phyloP scores from a whole-genome alignment of 2,329 filamentous ascomycete genomes.

The Alternaria brassicae region DNA sequence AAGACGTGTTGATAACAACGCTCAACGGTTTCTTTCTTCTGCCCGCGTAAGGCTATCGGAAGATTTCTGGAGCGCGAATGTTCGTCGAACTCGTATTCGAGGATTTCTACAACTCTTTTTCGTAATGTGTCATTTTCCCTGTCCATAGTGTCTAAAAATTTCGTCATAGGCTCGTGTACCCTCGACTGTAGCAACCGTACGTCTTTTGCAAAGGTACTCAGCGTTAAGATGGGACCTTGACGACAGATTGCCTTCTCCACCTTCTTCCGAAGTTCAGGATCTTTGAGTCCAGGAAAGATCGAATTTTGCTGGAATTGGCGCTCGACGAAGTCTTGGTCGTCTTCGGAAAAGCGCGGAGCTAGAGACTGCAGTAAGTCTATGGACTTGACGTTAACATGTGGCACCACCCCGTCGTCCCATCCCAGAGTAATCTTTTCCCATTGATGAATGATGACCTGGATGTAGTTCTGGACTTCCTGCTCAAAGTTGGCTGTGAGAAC shows the following conservation, averaged over 20 bases:
- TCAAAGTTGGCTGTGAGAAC: background rate
- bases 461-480: background rate
- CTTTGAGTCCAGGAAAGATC: background rate
- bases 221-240: slow-evolving; percentile 7
- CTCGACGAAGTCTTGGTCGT: background rate
- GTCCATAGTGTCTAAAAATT: background rate
- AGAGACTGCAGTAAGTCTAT: background rate
- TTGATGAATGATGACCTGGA: background rate
- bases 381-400: background rate
- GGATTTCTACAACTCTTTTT: background rate
- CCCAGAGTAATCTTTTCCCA: background rate
- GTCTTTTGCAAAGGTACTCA: slow-evolving; percentile 7
- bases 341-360: background rate
- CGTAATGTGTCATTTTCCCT: background rate
- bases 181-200: background rate
- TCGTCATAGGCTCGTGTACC: background rate
- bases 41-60: background rate
- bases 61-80: background rate
- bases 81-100: background rate
- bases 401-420: background rate
- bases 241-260: slow-evolving; percentile 1
- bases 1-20: slow-evolving; percentile 9
- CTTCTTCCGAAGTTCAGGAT: background rate
- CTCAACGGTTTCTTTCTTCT: background rate
- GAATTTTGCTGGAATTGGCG: background rate